A percentile compares a stretch with the other conserved stretches of the same genome.
Evolutionary conservation across 768 basidiomycete genomes (phyloP).

Genomic region (Tulasnella sp.): DNA sequence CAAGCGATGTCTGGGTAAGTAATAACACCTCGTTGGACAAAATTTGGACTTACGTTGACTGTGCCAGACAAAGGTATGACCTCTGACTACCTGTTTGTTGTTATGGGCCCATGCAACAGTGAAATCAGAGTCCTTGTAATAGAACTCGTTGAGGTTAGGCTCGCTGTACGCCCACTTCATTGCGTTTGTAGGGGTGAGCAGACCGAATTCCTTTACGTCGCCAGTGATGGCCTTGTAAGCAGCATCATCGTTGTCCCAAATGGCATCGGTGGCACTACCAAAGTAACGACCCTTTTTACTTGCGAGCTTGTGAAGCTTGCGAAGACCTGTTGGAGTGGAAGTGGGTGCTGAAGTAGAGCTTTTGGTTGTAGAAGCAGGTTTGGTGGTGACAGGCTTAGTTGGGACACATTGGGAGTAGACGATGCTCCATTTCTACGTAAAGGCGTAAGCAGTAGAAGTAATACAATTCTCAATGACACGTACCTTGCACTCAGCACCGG

Average conservation of each 20-base stretch:
- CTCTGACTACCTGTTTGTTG: slow-evolving; percentile 8
- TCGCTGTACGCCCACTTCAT: neutral
- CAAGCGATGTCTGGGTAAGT: too few relatives aligned
- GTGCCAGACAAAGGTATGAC: slow-evolving; percentile 14
- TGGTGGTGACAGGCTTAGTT: too few relatives aligned
- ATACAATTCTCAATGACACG: neutral
- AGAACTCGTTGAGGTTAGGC: too few relatives aligned
- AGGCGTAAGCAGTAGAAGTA: neutral
- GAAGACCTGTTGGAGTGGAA: neutral
- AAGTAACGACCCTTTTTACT: neutral
- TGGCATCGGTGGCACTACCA: neutral
- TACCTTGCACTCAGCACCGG: neutral
- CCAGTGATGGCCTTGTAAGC: neutral
- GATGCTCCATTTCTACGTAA: neutral
- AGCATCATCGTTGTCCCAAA: neutral
- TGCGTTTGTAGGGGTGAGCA: neutral
- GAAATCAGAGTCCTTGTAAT: too few relatives aligned
- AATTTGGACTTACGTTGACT: slow-evolving; percentile 8
- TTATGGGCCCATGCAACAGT: slow-evolving; percentile 12
- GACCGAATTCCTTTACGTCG: neutral
- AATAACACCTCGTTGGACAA: too few relatives aligned
- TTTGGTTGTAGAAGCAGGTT: neutral
- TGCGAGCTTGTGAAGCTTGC: neutral
- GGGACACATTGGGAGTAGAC: neutral
- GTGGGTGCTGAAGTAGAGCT: neutral